phyloP scores from a whole-genome alignment of 2,329 filamentous ascomycete genomes.

The Aspergillus novofumigatus region DNA sequence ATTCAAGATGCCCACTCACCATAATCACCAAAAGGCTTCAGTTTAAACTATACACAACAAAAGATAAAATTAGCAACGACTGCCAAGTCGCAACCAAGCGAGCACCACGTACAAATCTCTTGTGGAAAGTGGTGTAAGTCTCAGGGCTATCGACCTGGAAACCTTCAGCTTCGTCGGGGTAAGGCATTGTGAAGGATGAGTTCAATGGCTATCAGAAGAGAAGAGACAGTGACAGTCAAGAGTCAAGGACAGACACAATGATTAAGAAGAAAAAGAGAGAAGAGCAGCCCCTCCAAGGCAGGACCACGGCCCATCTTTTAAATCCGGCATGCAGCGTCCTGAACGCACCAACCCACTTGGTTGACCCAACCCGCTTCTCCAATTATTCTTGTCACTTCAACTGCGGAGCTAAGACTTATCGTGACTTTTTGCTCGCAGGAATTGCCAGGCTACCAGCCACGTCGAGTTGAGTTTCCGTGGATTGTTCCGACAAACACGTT shows the following conservation, averaged over 20 bases:
- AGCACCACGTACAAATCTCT: slow-evolving; percentile 45
- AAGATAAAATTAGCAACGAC: neutral
- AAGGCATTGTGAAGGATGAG: slow-evolving; percentile 34
- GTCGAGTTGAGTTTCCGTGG: neutral
- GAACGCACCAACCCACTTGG: neutral
- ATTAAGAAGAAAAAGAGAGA: neutral
- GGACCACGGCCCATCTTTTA: neutral
- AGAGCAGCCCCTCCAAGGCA: neutral
- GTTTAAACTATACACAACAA: slow-evolving; percentile 57
- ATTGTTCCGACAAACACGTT: neutral
- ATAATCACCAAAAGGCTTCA: slow-evolving; percentile 81
- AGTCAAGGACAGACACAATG: neutral
- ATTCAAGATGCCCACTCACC: slow-evolving; percentile 20
- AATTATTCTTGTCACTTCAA: neutral
- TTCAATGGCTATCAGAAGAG: neutral
- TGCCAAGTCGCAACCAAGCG: neutral
- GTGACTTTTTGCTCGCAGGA: neutral
- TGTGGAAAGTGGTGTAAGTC: slow-evolving; percentile 58
- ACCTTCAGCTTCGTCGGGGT: slow-evolving; percentile 44
- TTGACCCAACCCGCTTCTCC: slow-evolving; percentile 1
- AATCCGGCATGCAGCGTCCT: neutral
- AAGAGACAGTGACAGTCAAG: neutral
- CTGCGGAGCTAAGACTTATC: neutral
- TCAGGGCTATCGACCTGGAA: slow-evolving; percentile 60
- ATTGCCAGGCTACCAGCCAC: neutral